phyloP scores from a whole-genome alignment of 306 rosid genomes.

The Fagus crenata region DNA sequence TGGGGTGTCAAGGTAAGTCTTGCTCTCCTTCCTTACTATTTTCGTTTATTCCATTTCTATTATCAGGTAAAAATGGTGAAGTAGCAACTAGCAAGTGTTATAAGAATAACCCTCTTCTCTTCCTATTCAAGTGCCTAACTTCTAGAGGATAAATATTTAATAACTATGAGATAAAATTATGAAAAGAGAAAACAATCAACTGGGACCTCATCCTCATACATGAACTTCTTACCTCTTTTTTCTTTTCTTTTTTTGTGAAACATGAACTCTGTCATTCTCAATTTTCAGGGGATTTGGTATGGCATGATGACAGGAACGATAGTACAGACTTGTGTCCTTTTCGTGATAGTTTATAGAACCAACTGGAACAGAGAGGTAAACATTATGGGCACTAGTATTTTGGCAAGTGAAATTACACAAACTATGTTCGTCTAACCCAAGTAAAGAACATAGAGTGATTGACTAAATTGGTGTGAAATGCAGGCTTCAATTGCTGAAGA shows the following conservation, averaged over 20 bases:
- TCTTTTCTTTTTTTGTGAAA: too few species aligned
- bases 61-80: background rate
- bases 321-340: slow-evolving; percentile 61
- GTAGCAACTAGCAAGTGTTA: background rate
- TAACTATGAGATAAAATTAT: too few species aligned
- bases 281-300: slow-evolving; percentile 72
- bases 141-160: too few species aligned
- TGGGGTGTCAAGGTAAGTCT: slow-evolving; percentile 53
- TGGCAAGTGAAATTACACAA: background rate
- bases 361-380: slow-evolving; percentile 76
- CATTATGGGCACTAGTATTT: too few species aligned
- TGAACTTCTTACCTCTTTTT: too few species aligned
- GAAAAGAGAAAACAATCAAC: too few species aligned
- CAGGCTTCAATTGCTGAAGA: slow-evolving; percentile 53
- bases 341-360: slow-evolving; percentile 54
- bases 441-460: background rate
- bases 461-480: slow-evolving; percentile 14
- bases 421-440: background rate
- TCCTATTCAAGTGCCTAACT: too few species aligned
- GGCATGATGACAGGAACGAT: slow-evolving; percentile 73
- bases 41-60: background rate
- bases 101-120: too few species aligned
- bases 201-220: too few species aligned
- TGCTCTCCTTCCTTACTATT: background rate
- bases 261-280: background rate